Evolutionary conservation across 2,329 filamentous ascomycete species (phyloP), one percentile per base, ranked within the genome.

Genomic region (Bipolaris zeicola): DNA sequence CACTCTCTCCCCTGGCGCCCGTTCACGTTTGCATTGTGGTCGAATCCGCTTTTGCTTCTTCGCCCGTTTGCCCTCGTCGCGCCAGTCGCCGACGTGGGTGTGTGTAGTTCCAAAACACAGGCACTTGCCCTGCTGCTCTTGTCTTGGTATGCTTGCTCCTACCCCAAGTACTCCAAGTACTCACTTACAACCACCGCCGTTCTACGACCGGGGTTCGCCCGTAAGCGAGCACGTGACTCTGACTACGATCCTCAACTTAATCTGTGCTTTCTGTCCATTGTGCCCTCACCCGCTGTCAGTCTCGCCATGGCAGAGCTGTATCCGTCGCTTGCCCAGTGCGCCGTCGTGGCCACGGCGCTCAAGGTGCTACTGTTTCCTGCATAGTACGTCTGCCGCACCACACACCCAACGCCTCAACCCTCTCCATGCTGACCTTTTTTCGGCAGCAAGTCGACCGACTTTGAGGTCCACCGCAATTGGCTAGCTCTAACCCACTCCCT

Each of bases 391-490:
- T 53, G 55, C 53, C 28, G 31, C 56, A 48, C n/a, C 54, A 52
- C 37, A 43, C 50, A 18, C 14, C 41, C n/a, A 46, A 36, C 51
- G 28, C 6, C 41, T 24, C 26, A 22, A 52, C 28, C 36, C 46
- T 39, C 20, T 57, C 55, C 43, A 55, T 60, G 58, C 68, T 74
- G 61, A 75, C 67, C 56, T 52, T 58, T 63, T 62, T 50, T 50
- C 42, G 53, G 56, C 77, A 97, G 93, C 82, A 97, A 96, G 83
- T 99, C 95, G 5, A 99, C 95, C 67, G 95, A 99, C 77, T 99
- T 99, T 71, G 95, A 99, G 78, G 95, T 99, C 52, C 95, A 99
- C 79, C 89, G 95, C 64, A 99, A 99, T 81, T 99, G 95, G 95
- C 87, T 99, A 38, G 95, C 95, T 62, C 92, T 98, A 67, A 98